A percentile compares a stretch with the other conserved stretches of the same genome.
phyloP scores from a whole-genome alignment of 345 rosid genomes.

The Eucalyptus camaldulensis region DNA sequence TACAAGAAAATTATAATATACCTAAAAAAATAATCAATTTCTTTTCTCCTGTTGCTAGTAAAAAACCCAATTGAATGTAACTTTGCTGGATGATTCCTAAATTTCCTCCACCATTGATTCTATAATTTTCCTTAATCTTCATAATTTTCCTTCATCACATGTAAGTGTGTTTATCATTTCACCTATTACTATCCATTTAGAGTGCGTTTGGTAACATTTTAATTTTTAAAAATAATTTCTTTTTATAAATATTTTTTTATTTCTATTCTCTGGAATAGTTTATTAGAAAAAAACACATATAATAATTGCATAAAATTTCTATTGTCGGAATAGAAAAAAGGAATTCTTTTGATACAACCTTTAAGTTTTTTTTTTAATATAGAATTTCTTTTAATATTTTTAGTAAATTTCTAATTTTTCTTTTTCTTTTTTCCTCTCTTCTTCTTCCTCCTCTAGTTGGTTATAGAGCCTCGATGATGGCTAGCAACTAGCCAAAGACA shows the following conservation, averaged over 20 bases:
- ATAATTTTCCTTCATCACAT: not conserved
- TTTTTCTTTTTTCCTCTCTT: no score
- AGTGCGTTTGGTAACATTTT: no score
- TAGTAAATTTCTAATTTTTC: no score
- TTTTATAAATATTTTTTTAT: no score
- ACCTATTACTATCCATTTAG: accelerated
- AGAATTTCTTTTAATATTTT: no score
- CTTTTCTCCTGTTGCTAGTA: not conserved
- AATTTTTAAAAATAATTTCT: accelerated
- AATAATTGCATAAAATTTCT: accelerated
- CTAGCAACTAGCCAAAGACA: accelerated
- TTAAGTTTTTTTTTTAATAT: no score
- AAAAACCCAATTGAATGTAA: not conserved
- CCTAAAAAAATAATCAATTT: not conserved
- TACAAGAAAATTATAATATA: not conserved
- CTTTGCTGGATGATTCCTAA: not conserved
- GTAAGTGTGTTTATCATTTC: not conserved
- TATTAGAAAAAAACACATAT: no score
- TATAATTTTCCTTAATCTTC: not conserved
- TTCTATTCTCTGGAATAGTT: no score
- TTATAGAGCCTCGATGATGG: no score
- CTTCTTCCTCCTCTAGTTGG: no score
- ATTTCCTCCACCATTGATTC: not conserved
- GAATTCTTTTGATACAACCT: no score
- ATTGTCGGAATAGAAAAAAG: no score